Base-by-base conservation (phyloP, 2,329 filamentous ascomycete genomes). In the Lithohypha guttulata region DNA sequence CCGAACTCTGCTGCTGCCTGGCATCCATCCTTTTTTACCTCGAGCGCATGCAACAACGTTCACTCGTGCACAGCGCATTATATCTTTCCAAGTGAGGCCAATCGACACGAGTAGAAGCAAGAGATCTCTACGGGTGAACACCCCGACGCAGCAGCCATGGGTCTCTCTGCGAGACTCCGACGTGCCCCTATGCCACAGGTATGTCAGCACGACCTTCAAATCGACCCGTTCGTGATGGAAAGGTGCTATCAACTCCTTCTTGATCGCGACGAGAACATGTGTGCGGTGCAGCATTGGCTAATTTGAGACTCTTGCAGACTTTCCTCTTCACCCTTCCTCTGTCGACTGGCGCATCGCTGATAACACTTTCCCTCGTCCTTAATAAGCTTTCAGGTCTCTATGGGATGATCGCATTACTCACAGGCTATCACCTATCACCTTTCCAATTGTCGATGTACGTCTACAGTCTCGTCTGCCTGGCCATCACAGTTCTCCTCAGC, bases 311-410 rank as follows among this genome's bases (percentile, higher is more conserved):
- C 10, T 51, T 35, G 36, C 58, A 94, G 86, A 80, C 77, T 32
- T 89, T 94, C 59, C 74, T 94, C 49, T 84, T 84, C 57, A 68
- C 86, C 55, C 81, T 94, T 68, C 84, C 82, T 56, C 77, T 95
- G 39, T 82, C 84, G 53, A 89, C 84, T 22, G 87, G 84, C 50
- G 80, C 84, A 32, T 84, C 91, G 52, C 73, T 95, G 54, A 85
- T 94, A 53, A 79, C 82, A 3, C 70, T 91, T 45, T 78, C 82
- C 8, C 75, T 93, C 48, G 71, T 93, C 40, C 79, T 95, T 65
- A 95, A 95, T 71, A 94, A 94, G 62, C 75, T 87, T 50, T 89
- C 84, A 34, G 87, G 86, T 42, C 70, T 94, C 51, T 95, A 93
- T 62, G 87, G 87, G 49, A 71, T 95, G 29, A 79, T 95, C 51